phyloP scores from a whole-genome alignment of 495 filamentous ascomycete genomes.

The Aspergillus homomorphus region DNA sequence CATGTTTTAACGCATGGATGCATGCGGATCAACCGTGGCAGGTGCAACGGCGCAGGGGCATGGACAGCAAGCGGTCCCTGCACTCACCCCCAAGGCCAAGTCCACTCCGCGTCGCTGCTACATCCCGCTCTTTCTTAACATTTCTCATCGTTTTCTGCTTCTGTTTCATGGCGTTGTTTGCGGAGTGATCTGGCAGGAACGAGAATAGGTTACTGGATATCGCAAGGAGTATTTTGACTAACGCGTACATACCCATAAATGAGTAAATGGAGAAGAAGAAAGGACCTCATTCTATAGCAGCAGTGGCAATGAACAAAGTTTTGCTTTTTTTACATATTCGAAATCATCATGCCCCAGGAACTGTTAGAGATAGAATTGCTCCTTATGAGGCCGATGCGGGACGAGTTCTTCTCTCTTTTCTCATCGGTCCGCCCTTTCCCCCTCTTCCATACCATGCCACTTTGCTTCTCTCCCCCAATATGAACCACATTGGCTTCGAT shows the following conservation, averaged over 20 bases:
- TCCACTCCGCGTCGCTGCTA: not conserved
- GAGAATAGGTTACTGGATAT: conserved; percentile 34
- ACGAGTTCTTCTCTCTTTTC: no score
- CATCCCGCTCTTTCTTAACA: conserved; percentile 1
- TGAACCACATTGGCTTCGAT: no score
- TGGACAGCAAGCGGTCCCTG: not conserved
- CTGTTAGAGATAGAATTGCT: no score
- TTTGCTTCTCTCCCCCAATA: no score
- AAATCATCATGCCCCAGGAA: no score
- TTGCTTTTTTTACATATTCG: not conserved
- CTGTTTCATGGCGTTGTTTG: conserved; percentile 37
- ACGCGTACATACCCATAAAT: conserved; percentile 18
- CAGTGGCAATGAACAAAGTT: not conserved
- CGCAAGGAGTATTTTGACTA: conserved; percentile 23
- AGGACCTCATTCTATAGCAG: not conserved
- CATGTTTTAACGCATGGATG: conserved; percentile 21
- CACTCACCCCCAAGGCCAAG: not conserved
- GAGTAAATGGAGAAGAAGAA: conserved; percentile 3
- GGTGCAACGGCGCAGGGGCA: not conserved
- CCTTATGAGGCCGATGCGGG: no score
- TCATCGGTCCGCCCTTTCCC: no score
- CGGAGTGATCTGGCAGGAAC: conserved; percentile 36
- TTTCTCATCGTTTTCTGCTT: conserved; percentile 22
- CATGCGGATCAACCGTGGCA: conserved; percentile 15
- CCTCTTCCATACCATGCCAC: no score